These are phyloP conservation scores for Colletotrichum chlorophyti DNA, from an alignment of 2,329 filamentous ascomycete species.

Conservation along the genomic window DNA sequence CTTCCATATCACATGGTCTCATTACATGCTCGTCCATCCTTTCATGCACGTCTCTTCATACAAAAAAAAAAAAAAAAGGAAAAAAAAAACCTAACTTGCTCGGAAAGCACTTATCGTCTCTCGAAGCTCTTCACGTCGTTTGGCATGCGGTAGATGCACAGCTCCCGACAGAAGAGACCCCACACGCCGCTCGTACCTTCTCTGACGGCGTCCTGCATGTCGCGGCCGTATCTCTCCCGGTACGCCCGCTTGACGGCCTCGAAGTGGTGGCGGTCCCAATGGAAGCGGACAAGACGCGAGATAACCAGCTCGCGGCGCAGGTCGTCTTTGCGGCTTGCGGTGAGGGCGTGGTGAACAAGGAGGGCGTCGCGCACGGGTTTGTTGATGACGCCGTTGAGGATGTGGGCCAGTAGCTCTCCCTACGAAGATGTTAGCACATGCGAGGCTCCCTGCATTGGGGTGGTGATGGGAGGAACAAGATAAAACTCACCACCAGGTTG, in stretches of 20 bases:
- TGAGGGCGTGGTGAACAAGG: conserved; percentile 88
- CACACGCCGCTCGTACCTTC: conserved; percentile 80
- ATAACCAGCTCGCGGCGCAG: conserved; percentile 87
- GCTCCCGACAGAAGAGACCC: conserved; percentile 75
- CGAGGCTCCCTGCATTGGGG: neutral
- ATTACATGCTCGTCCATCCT: conserved; percentile 5
- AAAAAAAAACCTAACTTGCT: neutral
- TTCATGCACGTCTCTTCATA: no score
- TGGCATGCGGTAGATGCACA: conserved; percentile 69
- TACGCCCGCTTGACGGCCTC: conserved; percentile 82
- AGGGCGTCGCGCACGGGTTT: conserved; percentile 91
- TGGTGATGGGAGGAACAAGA: neutral
- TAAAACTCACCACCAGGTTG: conserved; percentile 83
- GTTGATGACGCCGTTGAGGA: conserved; percentile 97
- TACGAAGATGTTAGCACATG: conserved; percentile 43
- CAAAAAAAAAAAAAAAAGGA: no score
- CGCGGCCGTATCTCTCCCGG: conserved; percentile 74
- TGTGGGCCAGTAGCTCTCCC: conserved; percentile 94
- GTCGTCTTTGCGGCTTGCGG: conserved; percentile 71
- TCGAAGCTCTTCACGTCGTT: conserved; percentile 64
- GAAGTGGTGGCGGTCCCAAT: conserved; percentile 90
- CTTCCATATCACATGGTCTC: conserved; percentile 14
- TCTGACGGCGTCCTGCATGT: conserved; percentile 79
- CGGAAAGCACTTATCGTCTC: conserved; percentile 44
- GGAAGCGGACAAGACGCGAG: conserved; percentile 83